A percentile compares a stretch with the other conserved stretches of the same genome.
phyloP scores from a whole-genome alignment of 768 basidiomycete species.

The Tulasnella sp. region DNA sequence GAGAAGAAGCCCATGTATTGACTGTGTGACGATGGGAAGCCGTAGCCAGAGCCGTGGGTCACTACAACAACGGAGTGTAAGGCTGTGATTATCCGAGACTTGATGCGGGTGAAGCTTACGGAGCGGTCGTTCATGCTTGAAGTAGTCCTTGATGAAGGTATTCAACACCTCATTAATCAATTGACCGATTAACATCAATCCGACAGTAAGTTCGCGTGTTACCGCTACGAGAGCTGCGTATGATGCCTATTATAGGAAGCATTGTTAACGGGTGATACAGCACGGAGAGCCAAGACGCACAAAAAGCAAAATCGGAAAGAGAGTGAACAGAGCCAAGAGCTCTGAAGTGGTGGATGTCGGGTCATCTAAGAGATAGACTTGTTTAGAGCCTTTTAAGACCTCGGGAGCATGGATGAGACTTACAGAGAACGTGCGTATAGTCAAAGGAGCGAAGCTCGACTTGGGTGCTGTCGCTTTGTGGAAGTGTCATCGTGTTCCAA shows the following conservation, averaged over 20 bases:
- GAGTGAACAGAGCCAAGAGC: constrained; percentile 56
- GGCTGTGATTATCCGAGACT: neutral
- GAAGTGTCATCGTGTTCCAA: neutral
- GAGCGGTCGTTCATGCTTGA: constrained; percentile 66
- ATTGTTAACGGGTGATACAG: neutral
- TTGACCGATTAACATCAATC: constrained; percentile 82
- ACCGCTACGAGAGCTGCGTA: constrained; percentile 71
- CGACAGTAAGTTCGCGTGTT: constrained; percentile 73
- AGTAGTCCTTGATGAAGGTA: constrained; percentile 57
- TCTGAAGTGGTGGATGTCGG: constrained; percentile 55
- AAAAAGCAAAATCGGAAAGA: constrained; percentile 70
- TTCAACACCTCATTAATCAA: constrained; percentile 67
- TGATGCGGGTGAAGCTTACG: constrained; percentile 41
- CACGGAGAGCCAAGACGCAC: constrained; percentile 38
- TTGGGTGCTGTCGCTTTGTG: neutral
- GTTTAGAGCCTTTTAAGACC: neutral
- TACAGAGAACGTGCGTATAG: constrained; percentile 65
- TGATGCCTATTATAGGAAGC: constrained; percentile 53
- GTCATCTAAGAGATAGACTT: constrained; percentile 46
- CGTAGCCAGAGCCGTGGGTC: constrained; percentile 66
- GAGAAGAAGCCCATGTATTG: constrained; percentile 89
- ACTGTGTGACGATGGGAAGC: constrained; percentile 84
- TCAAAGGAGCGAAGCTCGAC: constrained; percentile 46
- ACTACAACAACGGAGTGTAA: constrained; percentile 37
- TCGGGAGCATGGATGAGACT: constrained; percentile 30